Evolutionary conservation across 2,329 filamentous ascomycete genomes (phyloP).

Genomic region (Herpotrichia juniperi): DNA sequence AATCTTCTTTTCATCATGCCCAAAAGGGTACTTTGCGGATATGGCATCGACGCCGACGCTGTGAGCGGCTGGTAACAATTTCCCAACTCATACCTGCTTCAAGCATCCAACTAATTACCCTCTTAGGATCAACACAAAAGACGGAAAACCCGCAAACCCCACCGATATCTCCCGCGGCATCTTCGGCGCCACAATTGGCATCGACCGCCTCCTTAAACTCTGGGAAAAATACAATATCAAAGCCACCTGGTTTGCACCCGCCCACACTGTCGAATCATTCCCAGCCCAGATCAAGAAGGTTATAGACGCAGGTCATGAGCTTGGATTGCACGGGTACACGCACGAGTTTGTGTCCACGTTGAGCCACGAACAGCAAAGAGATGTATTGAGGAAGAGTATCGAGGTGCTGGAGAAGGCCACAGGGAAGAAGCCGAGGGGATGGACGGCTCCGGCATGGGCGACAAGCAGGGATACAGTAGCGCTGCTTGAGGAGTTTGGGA

Average conservation of each 20-base stretch:
- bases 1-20: constrained; percentile 28
- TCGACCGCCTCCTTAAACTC: constrained; percentile 49
- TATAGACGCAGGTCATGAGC: constrained; percentile 50
- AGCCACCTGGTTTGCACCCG: constrained; percentile 51
- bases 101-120: neutral
- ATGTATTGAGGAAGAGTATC: constrained; percentile 47
- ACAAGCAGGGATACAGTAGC: constrained; percentile 46
- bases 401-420: constrained; percentile 46
- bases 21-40: constrained; percentile 48
- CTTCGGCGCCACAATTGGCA: constrained; percentile 49
- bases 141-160: constrained; percentile 44
- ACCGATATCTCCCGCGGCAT: constrained; percentile 49
- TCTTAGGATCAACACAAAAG: constrained; percentile 49
- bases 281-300: constrained; percentile 55
- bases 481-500: constrained; percentile 49
- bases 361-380: constrained; percentile 51
- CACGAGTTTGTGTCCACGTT: constrained; percentile 45
- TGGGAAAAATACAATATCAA: constrained; percentile 51
- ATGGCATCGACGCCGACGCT: constrained; percentile 52
- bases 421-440: constrained; percentile 50
- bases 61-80: constrained; percentile 38
- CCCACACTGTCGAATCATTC: constrained; percentile 55
- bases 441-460: constrained; percentile 53
- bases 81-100: neutral
- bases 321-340: constrained; percentile 50